These are phyloP conservation scores for Ogataea chonburiensis DNA, from an alignment of 805 yeast species.

Conservation along the genomic window DNA sequence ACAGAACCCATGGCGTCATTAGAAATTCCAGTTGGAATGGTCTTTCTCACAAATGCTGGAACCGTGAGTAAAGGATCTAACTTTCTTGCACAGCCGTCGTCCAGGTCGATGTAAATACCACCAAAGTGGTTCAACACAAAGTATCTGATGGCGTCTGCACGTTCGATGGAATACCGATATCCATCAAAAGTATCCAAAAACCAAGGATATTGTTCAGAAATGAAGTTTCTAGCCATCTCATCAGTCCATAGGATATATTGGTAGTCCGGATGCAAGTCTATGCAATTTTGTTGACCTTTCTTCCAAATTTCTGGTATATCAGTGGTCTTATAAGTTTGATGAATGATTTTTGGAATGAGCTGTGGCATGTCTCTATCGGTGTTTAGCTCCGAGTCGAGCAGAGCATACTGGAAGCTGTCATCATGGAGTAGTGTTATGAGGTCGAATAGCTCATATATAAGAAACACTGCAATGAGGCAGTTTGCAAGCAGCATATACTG, in stretches of 20 bases:
- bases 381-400: slow-evolving; percentile 60
- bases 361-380: slow-evolving; percentile 44
- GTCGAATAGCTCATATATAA: slow-evolving; percentile 67
- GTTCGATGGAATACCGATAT: slow-evolving; percentile 76
- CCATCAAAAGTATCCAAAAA: slow-evolving; percentile 74
- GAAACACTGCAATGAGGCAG: slow-evolving; percentile 47
- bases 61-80: slow-evolving; percentile 78
- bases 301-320: slow-evolving; percentile 81
- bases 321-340: slow-evolving; percentile 84
- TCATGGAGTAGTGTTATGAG: slow-evolving; percentile 72
- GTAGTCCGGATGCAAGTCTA: slow-evolving; percentile 81
- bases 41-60: slow-evolving; percentile 85
- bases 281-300: slow-evolving; percentile 72
- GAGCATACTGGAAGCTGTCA: slow-evolving; percentile 63
- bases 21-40: slow-evolving; percentile 87
- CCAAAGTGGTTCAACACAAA: slow-evolving; percentile 82
- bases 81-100: slow-evolving; percentile 78
- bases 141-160: slow-evolving; percentile 90
- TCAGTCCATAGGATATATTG: slow-evolving; percentile 91
- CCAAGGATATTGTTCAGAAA: slow-evolving; percentile 81
- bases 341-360: slow-evolving; percentile 84
- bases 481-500: slow-evolving; percentile 62
- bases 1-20: slow-evolving; percentile 92
- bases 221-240: slow-evolving; percentile 73
- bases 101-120: slow-evolving; percentile 87